Conservation (phyloP, 305 asterid species). For the Plantago coronopus region DNA sequence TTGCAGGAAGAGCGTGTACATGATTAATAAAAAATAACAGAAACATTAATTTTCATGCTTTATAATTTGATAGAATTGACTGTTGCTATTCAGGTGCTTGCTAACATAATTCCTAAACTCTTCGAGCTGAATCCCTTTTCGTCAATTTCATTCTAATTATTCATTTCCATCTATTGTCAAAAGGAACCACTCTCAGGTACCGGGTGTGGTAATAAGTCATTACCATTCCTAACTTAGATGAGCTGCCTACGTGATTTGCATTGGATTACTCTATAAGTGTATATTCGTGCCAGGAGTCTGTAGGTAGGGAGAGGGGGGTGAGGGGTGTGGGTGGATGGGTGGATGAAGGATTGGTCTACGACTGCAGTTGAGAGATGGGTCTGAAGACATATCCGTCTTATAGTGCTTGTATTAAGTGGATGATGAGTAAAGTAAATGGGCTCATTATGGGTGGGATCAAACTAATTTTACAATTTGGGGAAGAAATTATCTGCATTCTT, state of each 20-base stretch:
- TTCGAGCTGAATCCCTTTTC: neutral
- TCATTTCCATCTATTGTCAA: neutral
- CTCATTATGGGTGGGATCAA: neutral
- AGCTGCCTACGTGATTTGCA: neutral
- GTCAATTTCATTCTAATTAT: neutral
- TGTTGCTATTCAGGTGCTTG: too few relatives aligned
- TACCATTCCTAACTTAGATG: neutral
- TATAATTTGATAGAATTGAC: too few relatives aligned
- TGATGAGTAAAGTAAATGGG: neutral
- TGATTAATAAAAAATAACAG: too few relatives aligned
- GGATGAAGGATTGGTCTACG: too few relatives aligned
- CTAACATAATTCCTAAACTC: too few relatives aligned
- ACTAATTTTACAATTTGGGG: neutral
- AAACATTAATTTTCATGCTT: too few relatives aligned
- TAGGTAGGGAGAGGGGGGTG: too few relatives aligned
- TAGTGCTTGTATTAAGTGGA: neutral
- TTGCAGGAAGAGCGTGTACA: too few relatives aligned
- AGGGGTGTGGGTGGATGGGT: neutral
- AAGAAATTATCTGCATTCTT: constrained; percentile 1
- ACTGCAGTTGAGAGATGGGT: neutral
- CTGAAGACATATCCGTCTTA: neutral
- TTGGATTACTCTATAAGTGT: neutral
- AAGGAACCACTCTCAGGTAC: neutral
- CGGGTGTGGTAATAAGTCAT: neutral
- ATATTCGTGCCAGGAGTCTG: neutral